Base-by-base conservation (phyloP, 495 filamentous ascomycete species). In the Penicillium chermesinum region DNA sequence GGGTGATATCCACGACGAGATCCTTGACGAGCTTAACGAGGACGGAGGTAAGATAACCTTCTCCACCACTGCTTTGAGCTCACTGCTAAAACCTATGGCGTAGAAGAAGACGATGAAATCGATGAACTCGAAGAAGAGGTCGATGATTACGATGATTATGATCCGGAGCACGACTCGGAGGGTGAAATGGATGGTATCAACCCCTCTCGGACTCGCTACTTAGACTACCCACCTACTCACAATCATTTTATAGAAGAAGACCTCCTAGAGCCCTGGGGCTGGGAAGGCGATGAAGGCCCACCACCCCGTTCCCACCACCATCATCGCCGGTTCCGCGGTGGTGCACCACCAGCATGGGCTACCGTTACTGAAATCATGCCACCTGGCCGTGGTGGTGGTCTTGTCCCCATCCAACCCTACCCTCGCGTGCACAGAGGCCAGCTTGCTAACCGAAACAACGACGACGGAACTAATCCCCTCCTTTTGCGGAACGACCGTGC, bases 401-500 rank as follows among this genome's bases (percentile, higher is more conserved):
- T 74, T 15, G 61, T 75, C 43, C 69, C 71, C 2, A 70, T 77
- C 10, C 73, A 72, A 35, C 67, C 72, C 18, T 80, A 80, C 58
- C 72, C 78, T 44, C 72, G 60, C 34, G 54, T 81, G 41, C 75
- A 81, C 53, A 66, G 80, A 34, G 71, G 66, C 34, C 70, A 77
- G 36, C 62, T 67, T 14, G 66, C 65, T 0, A 16, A 71, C 20
- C 77, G 81, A 18, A 66, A 66, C 12, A 76, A 74, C 35, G 88
- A 95, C 55, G 89, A 95, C 57, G 88, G 88, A 14, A 74, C 77
- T 3, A 95, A 96, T 58, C 90, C 90, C 40, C 73, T 96, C 12
- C 78, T 89, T 43, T 43, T 66, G 63, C 58, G 75, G 8, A 60
- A 57, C 27, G 76, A 72, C 35, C 66, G 70, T 30, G 58, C 62